Evolutionary conservation across 2,329 filamentous ascomycete genomes (phyloP).

Genomic region (Colletotrichum noveboracense): DNA sequence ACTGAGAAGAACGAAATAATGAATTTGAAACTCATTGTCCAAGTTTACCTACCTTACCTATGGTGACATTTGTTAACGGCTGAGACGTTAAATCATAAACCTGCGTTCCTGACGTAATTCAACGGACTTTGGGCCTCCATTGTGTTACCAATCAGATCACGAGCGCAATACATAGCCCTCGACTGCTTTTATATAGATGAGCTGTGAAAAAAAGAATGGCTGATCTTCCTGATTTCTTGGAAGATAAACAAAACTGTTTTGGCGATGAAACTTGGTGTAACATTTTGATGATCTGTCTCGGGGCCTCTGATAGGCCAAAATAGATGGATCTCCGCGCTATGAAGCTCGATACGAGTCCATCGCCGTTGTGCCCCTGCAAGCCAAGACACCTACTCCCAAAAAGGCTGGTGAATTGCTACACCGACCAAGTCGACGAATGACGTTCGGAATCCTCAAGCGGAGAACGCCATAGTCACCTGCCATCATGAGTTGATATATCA

Average conservation of each 20-base stretch:
- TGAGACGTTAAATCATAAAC: not conserved
- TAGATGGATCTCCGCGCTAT: not conserved
- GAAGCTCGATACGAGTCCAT: not conserved
- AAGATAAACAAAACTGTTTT: not conserved
- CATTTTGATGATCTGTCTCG: not conserved
- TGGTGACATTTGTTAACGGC: not conserved
- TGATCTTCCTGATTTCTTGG: not conserved
- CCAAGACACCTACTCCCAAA: constrained; percentile 3
- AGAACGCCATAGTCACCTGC: not conserved
- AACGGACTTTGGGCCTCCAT: not conserved
- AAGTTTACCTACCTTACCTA: not conserved
- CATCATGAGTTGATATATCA: not conserved
- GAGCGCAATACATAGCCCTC: accelerated
- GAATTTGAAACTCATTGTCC: not conserved
- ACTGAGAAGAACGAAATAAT: not conserved
- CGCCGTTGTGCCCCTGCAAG: not conserved
- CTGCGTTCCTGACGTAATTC: not conserved
- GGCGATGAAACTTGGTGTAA: not conserved
- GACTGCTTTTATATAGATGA: not conserved
- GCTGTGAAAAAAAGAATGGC: not conserved
- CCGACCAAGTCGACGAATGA: not conserved
- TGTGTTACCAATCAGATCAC: not conserved
- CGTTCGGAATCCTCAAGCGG: not conserved
- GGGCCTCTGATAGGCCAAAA: not conserved
- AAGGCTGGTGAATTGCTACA: not conserved